Evolutionary conservation across 1,284 basidiomycete genomes (phyloP).

Genomic region (Naganishia liquefaciens): DNA sequence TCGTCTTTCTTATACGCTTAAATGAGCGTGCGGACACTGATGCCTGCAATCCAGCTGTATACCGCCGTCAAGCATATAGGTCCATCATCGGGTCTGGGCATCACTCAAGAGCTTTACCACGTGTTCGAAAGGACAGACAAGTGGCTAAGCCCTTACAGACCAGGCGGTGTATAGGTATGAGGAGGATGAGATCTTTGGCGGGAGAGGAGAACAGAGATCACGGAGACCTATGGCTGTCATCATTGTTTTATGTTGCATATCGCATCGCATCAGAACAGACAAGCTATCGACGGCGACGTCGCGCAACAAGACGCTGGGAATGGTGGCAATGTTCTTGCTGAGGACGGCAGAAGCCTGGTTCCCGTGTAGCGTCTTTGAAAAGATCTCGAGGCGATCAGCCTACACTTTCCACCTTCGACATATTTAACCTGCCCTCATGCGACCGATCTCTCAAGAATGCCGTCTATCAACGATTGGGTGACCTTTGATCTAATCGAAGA

Average conservation of each 20-base stretch:
- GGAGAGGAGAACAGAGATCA: too few species aligned
- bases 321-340: too few species aligned
- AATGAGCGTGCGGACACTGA: slow-evolving; percentile 29
- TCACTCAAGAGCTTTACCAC: slow-evolving; percentile 21
- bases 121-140: slow-evolving; percentile 27
- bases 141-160: slow-evolving; percentile 29
- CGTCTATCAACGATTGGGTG: not conserved
- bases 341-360: too few species aligned
- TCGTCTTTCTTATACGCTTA: slow-evolving; percentile 52
- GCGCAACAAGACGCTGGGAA: too few species aligned
- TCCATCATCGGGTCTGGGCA: slow-evolving; percentile 21
- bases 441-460: too few species aligned
- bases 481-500: not conserved
- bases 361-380: too few species aligned
- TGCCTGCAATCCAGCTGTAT: slow-evolving; percentile 42
- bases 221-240: too few species aligned
- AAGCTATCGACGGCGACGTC: too few species aligned
- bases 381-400: too few species aligned
- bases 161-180: slow-evolving; percentile 9
- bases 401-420: too few species aligned
- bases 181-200: too few species aligned
- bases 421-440: too few species aligned
- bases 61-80: slow-evolving; percentile 83
- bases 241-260: not conserved
- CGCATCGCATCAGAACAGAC: not conserved